A percentile compares a stretch with the other conserved stretches of the same genome.
Conservation (phyloP, 306 rosid genomes). For the Corylus avellana region DNA sequence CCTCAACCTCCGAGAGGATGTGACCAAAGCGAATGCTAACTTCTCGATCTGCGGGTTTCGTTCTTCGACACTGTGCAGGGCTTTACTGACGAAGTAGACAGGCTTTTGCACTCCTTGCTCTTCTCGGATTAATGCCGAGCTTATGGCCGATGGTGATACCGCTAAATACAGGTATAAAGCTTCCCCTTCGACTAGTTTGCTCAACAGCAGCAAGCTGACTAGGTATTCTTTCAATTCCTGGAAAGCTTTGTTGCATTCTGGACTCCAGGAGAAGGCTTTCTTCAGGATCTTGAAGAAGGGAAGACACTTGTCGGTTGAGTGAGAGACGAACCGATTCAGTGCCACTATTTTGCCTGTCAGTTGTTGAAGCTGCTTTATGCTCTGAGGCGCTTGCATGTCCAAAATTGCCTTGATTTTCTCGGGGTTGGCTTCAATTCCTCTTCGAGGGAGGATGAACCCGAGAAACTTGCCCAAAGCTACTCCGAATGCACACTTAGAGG, state of each 20-base stretch:
- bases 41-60: too few relatives aligned
- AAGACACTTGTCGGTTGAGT: not conserved
- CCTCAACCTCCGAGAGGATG: too few relatives aligned
- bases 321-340: not conserved
- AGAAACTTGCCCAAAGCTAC: not conserved
- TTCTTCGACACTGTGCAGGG: too few relatives aligned
- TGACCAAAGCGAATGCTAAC: too few relatives aligned
- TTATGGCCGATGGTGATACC: too few relatives aligned
- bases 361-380: not conserved
- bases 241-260: not conserved
- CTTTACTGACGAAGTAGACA: too few relatives aligned
- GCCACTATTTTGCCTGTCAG: not conserved
- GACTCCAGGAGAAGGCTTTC: not conserved
- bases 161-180: too few relatives aligned
- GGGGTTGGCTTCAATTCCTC: not conserved
- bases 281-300: not conserved
- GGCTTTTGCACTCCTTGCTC: too few relatives aligned
- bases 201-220: too few relatives aligned
- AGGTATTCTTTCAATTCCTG: not conserved
- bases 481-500: not conserved
- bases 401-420: not conserved
- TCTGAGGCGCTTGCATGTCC: not conserved
- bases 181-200: too few relatives aligned
- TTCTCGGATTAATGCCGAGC: too few relatives aligned
- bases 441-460: not conserved